Percentiles rank a stretch among this genome's conserved stretches.
These are phyloP conservation scores for Choanephora cucurbitarum DNA, from an alignment of 371 early-diverging fungal species.

Conservation along the genomic window DNA sequence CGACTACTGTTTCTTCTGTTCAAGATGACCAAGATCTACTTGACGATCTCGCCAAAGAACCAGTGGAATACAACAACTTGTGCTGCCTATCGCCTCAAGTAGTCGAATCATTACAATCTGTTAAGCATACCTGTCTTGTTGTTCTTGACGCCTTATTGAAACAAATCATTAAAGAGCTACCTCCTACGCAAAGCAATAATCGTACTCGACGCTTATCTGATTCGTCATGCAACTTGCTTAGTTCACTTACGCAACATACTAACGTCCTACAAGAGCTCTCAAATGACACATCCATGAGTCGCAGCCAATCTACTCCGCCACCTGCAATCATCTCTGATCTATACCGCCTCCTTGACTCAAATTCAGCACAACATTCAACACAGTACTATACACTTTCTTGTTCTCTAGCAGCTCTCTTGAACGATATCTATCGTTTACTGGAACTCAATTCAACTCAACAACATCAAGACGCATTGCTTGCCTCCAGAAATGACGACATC, in stretches of 20 bases:
- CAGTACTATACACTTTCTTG: conserved; percentile 48
- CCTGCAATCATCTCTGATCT: conserved; percentile 34
- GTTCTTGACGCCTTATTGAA: conserved; percentile 39
- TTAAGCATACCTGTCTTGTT: conserved; percentile 35
- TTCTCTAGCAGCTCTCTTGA: conserved; percentile 44
- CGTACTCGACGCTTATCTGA: conserved; percentile 31
- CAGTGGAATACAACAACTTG: conserved; percentile 1
- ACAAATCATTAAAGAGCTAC: conserved; percentile 27
- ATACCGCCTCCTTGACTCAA: conserved; percentile 27
- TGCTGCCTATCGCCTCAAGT: conserved; percentile 24
- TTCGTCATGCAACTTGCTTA: conserved; percentile 21
- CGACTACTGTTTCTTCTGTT: not conserved
- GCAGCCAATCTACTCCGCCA: conserved; percentile 37
- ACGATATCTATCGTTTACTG: conserved; percentile 40
- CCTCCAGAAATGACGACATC: not conserved
- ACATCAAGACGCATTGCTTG: not conserved
- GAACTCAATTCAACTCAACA: conserved; percentile 23
- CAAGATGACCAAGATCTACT: conserved; percentile 6
- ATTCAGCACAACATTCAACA: conserved; percentile 5
- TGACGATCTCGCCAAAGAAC: conserved; percentile 15
- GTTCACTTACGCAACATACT: conserved; percentile 36
- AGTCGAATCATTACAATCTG: conserved; percentile 35
- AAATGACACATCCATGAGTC: conserved; percentile 11
- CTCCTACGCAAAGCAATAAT: conserved; percentile 1
- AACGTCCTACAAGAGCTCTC: conserved; percentile 18